Evolutionary conservation across 306 rosid genomes (phyloP).

Genomic region (Senna tora): DNA sequence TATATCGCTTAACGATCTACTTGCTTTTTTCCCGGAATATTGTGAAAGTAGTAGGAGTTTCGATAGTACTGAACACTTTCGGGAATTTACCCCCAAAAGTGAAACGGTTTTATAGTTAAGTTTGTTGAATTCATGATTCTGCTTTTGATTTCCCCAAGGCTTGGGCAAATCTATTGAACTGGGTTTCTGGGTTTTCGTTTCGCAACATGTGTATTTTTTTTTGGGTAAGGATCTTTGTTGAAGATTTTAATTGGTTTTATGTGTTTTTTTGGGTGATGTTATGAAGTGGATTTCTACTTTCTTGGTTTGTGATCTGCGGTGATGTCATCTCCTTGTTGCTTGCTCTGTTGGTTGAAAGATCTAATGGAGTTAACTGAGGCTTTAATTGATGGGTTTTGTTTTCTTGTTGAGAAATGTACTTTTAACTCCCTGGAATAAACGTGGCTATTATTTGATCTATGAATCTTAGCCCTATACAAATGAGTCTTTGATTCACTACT

Average conservation of each 20-base stretch:
- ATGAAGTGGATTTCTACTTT: constrained; percentile 18
- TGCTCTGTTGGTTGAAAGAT: constrained; percentile 23
- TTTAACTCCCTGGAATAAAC: too few relatives aligned
- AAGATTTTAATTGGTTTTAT: constrained; percentile 8
- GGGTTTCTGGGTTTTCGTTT: constrained; percentile 23
- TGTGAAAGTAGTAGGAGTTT: background rate
- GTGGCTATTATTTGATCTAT: too few relatives aligned
- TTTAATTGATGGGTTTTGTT: constrained; percentile 20
- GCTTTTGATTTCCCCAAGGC: constrained; percentile 31
- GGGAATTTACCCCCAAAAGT: background rate
- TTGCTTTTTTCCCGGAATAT: constrained; percentile 1
- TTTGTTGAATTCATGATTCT: background rate
- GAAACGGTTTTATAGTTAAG: background rate
- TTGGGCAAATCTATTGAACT: constrained; percentile 8
- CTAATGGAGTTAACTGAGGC: constrained; percentile 19
- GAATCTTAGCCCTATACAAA: too few relatives aligned
- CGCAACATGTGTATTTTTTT: background rate
- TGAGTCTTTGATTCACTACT: too few relatives aligned
- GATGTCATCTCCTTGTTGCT: constrained; percentile 16
- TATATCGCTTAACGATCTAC: constrained; percentile 11
- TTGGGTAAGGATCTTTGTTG: constrained; percentile 34
- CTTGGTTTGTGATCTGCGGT: constrained; percentile 35
- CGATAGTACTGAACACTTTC: background rate
- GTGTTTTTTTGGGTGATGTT: constrained; percentile 24
- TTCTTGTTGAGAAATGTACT: too few relatives aligned